Conservation (phyloP, 495 filamentous ascomycete species). For the Staphylotrichum longicolle region DNA sequence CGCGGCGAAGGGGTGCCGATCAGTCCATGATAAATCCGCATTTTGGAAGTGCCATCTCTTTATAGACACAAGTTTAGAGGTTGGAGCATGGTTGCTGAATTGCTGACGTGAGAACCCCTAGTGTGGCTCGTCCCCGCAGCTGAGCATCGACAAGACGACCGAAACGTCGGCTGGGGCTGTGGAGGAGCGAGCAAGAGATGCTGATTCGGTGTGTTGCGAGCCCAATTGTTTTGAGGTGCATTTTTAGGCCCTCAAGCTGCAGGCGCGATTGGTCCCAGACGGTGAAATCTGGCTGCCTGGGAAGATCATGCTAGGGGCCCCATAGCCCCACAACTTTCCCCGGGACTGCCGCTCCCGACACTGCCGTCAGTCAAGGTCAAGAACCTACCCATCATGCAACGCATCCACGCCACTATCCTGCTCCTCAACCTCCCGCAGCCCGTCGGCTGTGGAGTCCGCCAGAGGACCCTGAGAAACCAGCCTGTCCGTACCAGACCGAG, state of each 20-base stretch:
- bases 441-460: conserved; percentile 9
- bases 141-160: not conserved
- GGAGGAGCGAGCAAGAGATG: not conserved
- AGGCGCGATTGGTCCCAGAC: not conserved
- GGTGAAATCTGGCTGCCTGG: not conserved
- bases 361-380: too few relatives aligned
- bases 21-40: not conserved
- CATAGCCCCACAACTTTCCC: too few relatives aligned
- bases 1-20: not conserved
- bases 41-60: not conserved
- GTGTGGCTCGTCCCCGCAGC: not conserved
- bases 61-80: not conserved
- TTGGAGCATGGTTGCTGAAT: not conserved
- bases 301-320: too few relatives aligned
- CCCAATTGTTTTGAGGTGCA: not conserved
- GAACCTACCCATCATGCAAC: too few relatives aligned
- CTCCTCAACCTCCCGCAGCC: not conserved
- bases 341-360: too few relatives aligned
- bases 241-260: not conserved
- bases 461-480: conserved; percentile 13
- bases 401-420: too few relatives aligned
- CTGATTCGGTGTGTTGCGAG: not conserved
- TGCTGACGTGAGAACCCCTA: not conserved
- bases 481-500: conserved; percentile 9
- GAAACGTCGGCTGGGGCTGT: not conserved